Evolutionary conservation across 1,284 basidiomycete species (phyloP), one percentile per base, ranked within the genome.

Genomic region (Ceratobasidium sp.): DNA sequence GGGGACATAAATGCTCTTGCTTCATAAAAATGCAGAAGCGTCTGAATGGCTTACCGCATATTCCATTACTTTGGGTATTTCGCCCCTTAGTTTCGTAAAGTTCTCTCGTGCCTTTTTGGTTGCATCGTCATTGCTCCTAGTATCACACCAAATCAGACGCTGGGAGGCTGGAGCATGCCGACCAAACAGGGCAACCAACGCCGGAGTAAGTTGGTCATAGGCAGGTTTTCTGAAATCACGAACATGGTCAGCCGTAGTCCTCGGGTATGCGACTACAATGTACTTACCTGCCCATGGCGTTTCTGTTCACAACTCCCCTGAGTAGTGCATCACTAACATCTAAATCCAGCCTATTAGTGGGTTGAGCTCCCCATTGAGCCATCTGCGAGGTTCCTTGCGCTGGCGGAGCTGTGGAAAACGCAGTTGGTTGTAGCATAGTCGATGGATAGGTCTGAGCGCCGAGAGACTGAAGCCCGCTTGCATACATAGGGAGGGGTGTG

Each of bases 151-250:
- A 9, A 72, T 72, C 3, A 72, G 70, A 26, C 70, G 70, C 40
- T 72, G 70, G 3, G 70, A 72, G 5, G 70, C 70, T 28, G 40
- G 44, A 13, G 70, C 70, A 33, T 72, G 70, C 42, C 70, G 26
- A 26, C 70, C 70, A 49, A 72, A 61, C 28, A 72, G 44, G 5
- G 70, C 56, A 20, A 44, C n/a, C 39, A 72, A n/a, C 5, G 70
- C 70, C n/a, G 70, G 56, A 26, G 70, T 72, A n/a, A 72, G 49
- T 42, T 72, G 70, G n/a, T 72, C 70, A 40, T 72, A 72, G 5
- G 40, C 70, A 44, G 70, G 23, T 40, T 49, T 60, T 39, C 70
- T 72, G 40, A 40, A 5, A 61, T 20, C 9, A 15, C 55, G 40
- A 18, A 46, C n/a, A 4, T 40, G 9, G 44, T 68, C 4, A 26